These are phyloP conservation scores for Laetiporus sulphureus DNA, from an alignment of 1,284 basidiomycete species.

Conservation along the genomic window DNA sequence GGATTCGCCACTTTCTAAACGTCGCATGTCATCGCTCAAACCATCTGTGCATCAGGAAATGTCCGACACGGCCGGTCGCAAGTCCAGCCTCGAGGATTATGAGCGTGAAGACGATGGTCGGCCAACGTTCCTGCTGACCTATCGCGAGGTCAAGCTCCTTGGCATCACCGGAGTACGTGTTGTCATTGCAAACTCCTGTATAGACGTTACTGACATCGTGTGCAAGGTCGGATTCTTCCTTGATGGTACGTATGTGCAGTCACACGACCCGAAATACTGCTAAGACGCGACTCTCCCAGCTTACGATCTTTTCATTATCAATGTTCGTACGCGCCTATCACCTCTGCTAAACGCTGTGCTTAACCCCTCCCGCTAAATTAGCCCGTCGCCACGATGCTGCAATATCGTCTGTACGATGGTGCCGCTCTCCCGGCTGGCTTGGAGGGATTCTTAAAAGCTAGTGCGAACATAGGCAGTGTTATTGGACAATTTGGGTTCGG, in stretches of 20 bases:
- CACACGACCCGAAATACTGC: not conserved
- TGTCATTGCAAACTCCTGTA: not conserved
- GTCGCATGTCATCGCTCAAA: too few species aligned
- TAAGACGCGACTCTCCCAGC: slow-evolving; percentile 30
- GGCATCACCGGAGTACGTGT: slow-evolving; percentile 51
- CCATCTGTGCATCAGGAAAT: too few species aligned
- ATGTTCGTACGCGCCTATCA: slow-evolving; percentile 35
- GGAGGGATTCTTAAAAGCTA: slow-evolving; percentile 61
- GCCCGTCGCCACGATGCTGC: slow-evolving; percentile 73
- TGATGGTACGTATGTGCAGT: slow-evolving; percentile 40
- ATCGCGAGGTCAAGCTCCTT: slow-evolving; percentile 48
- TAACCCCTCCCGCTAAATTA: slow-evolving; percentile 17
- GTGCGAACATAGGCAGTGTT: slow-evolving; percentile 68
- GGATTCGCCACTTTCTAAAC: too few species aligned
- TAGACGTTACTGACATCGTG: too few species aligned
- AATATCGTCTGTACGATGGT: slow-evolving; percentile 62
- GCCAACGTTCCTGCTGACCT: slow-evolving; percentile 40
- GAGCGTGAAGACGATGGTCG: slow-evolving; percentile 35
- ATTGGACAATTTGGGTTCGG: slow-evolving; percentile 72
- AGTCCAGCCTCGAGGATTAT: slow-evolving; percentile 36
- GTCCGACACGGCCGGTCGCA: slow-evolving; percentile 4
- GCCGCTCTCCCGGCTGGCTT: slow-evolving; percentile 45
- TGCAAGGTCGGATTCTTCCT: slow-evolving; percentile 63
- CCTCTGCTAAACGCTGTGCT: not conserved
- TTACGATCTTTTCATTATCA: slow-evolving; percentile 76